Conservation (phyloP, 2,329 filamentous ascomycete species). For the Stagonosporopsis cucurbitacearum region DNA sequence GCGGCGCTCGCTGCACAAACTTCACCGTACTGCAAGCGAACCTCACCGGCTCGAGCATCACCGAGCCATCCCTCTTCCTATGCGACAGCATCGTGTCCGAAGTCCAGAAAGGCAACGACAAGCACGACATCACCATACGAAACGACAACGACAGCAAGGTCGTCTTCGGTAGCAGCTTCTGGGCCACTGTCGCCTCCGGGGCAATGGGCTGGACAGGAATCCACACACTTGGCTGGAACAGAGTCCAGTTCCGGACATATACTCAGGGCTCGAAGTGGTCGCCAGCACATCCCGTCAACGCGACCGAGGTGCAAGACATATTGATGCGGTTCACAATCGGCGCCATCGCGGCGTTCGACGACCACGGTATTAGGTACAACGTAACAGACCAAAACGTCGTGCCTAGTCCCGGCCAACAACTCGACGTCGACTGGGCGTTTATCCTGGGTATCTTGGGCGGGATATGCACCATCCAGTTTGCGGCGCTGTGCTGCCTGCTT, state of each 20-base stretch:
- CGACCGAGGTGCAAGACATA: conserved; percentile 25
- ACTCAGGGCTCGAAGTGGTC: conserved; percentile 32
- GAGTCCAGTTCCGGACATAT: conserved; percentile 29
- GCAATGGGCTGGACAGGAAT: conserved; percentile 44
- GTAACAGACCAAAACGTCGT: conserved; percentile 25
- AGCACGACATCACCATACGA: conserved; percentile 30
- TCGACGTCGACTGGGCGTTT: conserved; percentile 37
- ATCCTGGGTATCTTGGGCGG: conserved; percentile 30
- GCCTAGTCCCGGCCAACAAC: conserved; percentile 31
- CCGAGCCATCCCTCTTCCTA: conserved; percentile 30
- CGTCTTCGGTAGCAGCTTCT: conserved; percentile 38
- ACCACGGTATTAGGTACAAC: conserved; percentile 32
- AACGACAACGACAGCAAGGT: conserved; percentile 21
- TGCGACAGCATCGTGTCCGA: conserved; percentile 36
- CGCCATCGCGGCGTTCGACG: conserved; percentile 38
- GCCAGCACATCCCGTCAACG: conserved; percentile 20
- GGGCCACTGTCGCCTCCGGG: conserved; percentile 40
- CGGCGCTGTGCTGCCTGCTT: conserved; percentile 30
- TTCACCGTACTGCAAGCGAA: conserved; percentile 39
- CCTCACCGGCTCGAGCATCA: conserved; percentile 11
- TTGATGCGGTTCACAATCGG: conserved; percentile 34
- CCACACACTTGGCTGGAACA: conserved; percentile 12
- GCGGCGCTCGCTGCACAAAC: conserved; percentile 44
- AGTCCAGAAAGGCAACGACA: conserved; percentile 13
- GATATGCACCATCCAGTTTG: conserved; percentile 33